These are phyloP conservation scores for Fusarium napiforme DNA, from an alignment of 2,329 filamentous ascomycete species.

Conservation along the genomic window DNA sequence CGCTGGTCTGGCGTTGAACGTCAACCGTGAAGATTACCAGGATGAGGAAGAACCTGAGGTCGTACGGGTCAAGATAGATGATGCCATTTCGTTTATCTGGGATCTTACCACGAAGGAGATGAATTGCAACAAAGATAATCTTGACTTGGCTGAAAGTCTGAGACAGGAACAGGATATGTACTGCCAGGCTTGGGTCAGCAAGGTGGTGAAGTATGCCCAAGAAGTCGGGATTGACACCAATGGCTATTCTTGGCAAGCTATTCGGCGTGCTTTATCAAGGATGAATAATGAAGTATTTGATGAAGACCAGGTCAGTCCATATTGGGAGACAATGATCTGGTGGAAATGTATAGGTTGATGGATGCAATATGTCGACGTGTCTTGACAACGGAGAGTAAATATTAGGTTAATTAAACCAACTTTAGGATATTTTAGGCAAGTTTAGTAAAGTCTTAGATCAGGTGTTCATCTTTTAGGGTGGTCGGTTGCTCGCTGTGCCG, in stretches of 20 bases:
- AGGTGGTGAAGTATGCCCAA: not conserved
- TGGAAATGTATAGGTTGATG: not conserved
- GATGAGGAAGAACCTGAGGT: too few species aligned
- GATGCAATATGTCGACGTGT: too few species aligned
- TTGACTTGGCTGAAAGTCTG: not conserved
- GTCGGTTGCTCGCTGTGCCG: not conserved
- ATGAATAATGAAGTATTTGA: not conserved
- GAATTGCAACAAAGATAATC: rapidly evolving
- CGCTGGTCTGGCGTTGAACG: not conserved
- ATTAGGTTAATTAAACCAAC: rapidly evolving
- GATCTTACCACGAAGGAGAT: rapidly evolving
- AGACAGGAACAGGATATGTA: not conserved
- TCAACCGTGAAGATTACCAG: not conserved
- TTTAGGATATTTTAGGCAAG: too few species aligned
- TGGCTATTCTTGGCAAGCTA: not conserved
- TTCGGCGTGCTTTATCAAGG: not conserved
- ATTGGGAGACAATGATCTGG: not conserved
- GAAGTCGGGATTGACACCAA: not conserved
- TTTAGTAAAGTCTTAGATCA: rapidly evolving
- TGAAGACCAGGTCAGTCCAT: rapidly evolving
- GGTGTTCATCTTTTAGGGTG: rapidly evolving
- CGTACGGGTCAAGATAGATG: not conserved
- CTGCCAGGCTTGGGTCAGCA: not conserved
- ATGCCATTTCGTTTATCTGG: not conserved
- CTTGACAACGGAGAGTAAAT: too few species aligned